phyloP scores from a whole-genome alignment of 768 basidiomycete genomes.

The Tubosaeta brunneosetosa region DNA sequence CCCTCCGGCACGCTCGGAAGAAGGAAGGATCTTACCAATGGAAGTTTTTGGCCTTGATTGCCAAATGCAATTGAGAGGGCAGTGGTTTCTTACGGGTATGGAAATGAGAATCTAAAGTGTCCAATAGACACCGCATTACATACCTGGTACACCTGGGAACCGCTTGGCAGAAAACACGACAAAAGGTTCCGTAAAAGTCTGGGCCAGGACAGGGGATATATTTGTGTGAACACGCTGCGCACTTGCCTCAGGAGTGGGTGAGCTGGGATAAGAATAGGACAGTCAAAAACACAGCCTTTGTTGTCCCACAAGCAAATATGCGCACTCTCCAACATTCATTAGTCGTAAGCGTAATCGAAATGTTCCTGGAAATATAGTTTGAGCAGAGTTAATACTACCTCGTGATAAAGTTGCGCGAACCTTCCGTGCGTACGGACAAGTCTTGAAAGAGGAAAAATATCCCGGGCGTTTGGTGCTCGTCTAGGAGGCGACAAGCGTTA shows the following conservation, averaged over 20 bases:
- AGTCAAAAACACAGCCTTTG: slow-evolving; percentile 19
- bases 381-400: slow-evolving; percentile 18
- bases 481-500: slow-evolving; percentile 77
- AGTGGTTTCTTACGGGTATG: slow-evolving; percentile 62
- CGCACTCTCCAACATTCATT: slow-evolving; percentile 90
- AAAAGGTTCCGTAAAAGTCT: slow-evolving; percentile 79
- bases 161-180: slow-evolving; percentile 89
- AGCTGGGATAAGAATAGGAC: slow-evolving; percentile 38
- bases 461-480: slow-evolving; percentile 80
- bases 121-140: slow-evolving; percentile 21
- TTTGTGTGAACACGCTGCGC: slow-evolving; percentile 61
- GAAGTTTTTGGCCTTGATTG: slow-evolving; percentile 86
- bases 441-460: slow-evolving; percentile 97
- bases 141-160: slow-evolving; percentile 92
- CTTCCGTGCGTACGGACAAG: slow-evolving; percentile 89
- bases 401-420: slow-evolving; percentile 39
- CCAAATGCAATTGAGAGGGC: slow-evolving; percentile 84
- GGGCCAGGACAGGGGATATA: slow-evolving; percentile 74
- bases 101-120: slow-evolving; percentile 15
- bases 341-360: slow-evolving; percentile 85
- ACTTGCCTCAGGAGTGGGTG: slow-evolving; percentile 69
- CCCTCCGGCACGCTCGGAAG: slow-evolving; percentile 18
- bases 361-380: slow-evolving; percentile 47
- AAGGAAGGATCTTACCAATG: slow-evolving; percentile 54
- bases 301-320: slow-evolving; percentile 23